phyloP scores from a whole-genome alignment of 2,329 filamentous ascomycete genomes.

The Cercospora brassicicola region DNA sequence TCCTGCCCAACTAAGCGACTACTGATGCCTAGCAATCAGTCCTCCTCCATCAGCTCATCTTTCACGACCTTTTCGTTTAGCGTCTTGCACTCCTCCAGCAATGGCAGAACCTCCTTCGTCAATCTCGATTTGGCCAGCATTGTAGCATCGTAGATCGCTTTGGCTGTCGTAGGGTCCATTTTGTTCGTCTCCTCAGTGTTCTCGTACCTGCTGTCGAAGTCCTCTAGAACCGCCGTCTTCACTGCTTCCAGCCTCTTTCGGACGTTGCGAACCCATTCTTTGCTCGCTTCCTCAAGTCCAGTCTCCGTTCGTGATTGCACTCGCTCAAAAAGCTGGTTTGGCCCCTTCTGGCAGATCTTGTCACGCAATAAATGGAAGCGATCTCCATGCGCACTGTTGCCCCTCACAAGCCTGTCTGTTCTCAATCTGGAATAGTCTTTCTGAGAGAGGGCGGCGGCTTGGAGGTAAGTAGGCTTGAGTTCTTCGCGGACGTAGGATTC shows the following conservation, averaged over 20 bases:
- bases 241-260: not conserved
- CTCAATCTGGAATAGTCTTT: not conserved
- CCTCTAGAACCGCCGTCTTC: not conserved
- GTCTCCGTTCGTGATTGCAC: not conserved
- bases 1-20: not conserved
- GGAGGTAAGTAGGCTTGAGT: not conserved
- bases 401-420: not conserved
- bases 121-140: not conserved
- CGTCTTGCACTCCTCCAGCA: not conserved
- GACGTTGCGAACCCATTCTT: not conserved
- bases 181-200: not conserved
- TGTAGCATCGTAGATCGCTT: not conserved
- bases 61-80: not conserved
- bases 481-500: not conserved
- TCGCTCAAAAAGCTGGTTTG: not conserved
- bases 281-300: not conserved
- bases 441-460: not conserved
- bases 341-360: not conserved
- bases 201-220: not conserved
- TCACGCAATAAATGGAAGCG: not conserved
- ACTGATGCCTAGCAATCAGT: not conserved
- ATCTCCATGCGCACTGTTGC: not conserved
- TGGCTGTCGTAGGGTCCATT: not conserved
- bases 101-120: not conserved
- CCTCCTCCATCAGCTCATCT: not conserved